Evolutionary conservation across 176 grass and related monocot genomes (phyloP), one percentile per base, ranked within the genome.

Genomic region (Eragrostis nindensis): DNA sequence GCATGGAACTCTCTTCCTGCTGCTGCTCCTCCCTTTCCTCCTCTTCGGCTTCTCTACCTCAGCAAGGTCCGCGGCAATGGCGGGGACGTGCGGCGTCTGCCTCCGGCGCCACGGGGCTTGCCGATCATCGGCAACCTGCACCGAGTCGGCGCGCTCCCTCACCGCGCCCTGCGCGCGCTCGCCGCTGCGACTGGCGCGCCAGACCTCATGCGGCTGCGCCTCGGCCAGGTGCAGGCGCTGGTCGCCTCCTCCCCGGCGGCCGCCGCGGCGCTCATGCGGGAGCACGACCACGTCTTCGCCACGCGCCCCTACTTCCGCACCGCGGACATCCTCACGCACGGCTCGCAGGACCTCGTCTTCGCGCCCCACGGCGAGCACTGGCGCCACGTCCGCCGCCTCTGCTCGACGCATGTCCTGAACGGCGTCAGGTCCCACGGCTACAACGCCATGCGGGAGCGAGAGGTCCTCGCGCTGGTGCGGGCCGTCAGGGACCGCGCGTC

Each of bases 41-140:
- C 70, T 89, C 39, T 36, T 4, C 27, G 82, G 70, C 30, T 42
- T 80, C 25, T 80, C 38, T 89, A 41, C 55, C 62, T 89, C 36
- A 59, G 9, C 30, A 80, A 38, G 75, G 9, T 3, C 18, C 13
- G 18, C 29, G 5, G 22, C 68, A 1, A 25, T 15, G 22, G 45
- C 32, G 16, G 49, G 48, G 40, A 9, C 30, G 49, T 13, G 24
- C 26, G 63, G 27, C 83, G 55, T 7, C 92, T 82, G 14, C 48
- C 88, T 71, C 86, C 92, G 9, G 39, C 64, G 12, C 86, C 83
- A 11, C 79, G 47, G 1, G 84, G 83, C 30, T 24, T 86, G 3
- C 92, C 88, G 11, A 21, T 94, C 26, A 86, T 94, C 78, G 91
- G 88, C 11, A 94, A 94, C 79, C 78, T 94, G 21, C 88, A 88